phyloP scores from a whole-genome alignment of 2,329 filamentous ascomycete species.

The Zymoseptoria ardabiliae region DNA sequence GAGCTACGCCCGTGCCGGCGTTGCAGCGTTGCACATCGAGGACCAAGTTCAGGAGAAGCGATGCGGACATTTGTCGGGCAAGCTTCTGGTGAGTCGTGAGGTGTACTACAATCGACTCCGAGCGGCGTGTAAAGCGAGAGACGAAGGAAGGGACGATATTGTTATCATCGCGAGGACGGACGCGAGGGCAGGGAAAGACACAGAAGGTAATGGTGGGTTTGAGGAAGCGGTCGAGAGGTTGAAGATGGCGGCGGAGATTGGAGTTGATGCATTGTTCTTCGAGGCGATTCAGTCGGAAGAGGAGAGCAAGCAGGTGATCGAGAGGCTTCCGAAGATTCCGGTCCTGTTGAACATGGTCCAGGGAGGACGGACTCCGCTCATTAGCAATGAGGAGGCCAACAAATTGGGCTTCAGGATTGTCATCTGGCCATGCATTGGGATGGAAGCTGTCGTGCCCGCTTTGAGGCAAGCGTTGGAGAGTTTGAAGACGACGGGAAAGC shows the following conservation, averaged over 20 bases:
- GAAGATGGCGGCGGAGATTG: slow-evolving; percentile 44
- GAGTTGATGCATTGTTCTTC: slow-evolving; percentile 54
- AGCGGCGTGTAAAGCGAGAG: slow-evolving; percentile 47
- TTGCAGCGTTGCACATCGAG: slow-evolving; percentile 56
- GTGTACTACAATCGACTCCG: slow-evolving; percentile 51
- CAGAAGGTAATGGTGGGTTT: slow-evolving; percentile 42
- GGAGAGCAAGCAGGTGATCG: slow-evolving; percentile 43
- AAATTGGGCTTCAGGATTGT: slow-evolving; percentile 53
- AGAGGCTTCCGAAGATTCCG: slow-evolving; percentile 43
- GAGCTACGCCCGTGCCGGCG: slow-evolving; percentile 38
- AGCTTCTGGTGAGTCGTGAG: slow-evolving; percentile 49
- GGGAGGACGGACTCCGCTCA: slow-evolving; percentile 48
- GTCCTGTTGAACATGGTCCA: slow-evolving; percentile 53
- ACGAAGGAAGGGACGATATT: slow-evolving; percentile 47
- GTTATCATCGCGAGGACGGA: slow-evolving; percentile 60
- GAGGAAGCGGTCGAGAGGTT: slow-evolving; percentile 49
- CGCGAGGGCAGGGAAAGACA: slow-evolving; percentile 42
- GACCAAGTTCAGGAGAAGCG: slow-evolving; percentile 57
- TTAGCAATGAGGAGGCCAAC: slow-evolving; percentile 46
- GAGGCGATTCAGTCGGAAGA: slow-evolving; percentile 50
- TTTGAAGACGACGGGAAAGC: slow-evolving; percentile 35
- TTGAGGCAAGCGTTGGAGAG: slow-evolving; percentile 21
- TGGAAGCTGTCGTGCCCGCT: slow-evolving; percentile 38
- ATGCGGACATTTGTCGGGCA: slow-evolving; percentile 57
- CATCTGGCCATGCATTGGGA: slow-evolving; percentile 48